A percentile compares a stretch with the other conserved stretches of the same genome.
Conservation (phyloP, 495 filamentous ascomycete species). For the Cladorrhinum samala region DNA sequence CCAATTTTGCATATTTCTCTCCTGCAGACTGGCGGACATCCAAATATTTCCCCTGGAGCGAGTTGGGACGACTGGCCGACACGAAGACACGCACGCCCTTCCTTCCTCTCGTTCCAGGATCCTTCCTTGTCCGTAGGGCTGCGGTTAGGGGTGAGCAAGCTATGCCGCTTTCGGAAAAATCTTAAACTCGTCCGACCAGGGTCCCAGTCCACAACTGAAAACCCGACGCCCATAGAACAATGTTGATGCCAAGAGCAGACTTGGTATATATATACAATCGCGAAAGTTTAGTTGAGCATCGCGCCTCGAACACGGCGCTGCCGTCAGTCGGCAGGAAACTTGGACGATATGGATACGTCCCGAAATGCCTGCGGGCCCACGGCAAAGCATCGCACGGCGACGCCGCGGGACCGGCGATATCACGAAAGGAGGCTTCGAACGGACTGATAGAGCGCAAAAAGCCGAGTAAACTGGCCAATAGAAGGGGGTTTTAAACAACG, state of each 20-base stretch:
- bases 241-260: background rate
- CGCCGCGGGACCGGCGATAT: background rate
- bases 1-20: background rate
- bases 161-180: background rate
- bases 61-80: background rate
- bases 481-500: background rate
- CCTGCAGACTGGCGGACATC: background rate
- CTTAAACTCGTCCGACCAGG: background rate
- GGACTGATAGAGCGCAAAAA: background rate
- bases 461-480: background rate
- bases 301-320: too few relatives aligned
- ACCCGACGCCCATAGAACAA: background rate
- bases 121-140: slow-evolving; percentile 2
- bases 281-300: too few relatives aligned
- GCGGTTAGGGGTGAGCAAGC: background rate
- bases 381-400: background rate
- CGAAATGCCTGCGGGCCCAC: background rate
- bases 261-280: too few relatives aligned
- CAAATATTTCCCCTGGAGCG: background rate
- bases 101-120: background rate
- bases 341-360: too few relatives aligned
- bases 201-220: background rate
- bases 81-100: background rate
- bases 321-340: too few relatives aligned
- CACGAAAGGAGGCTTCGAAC: background rate